Conservation (phyloP, 371 early-diverging fungal genomes). For the Mucor indicus region DNA sequence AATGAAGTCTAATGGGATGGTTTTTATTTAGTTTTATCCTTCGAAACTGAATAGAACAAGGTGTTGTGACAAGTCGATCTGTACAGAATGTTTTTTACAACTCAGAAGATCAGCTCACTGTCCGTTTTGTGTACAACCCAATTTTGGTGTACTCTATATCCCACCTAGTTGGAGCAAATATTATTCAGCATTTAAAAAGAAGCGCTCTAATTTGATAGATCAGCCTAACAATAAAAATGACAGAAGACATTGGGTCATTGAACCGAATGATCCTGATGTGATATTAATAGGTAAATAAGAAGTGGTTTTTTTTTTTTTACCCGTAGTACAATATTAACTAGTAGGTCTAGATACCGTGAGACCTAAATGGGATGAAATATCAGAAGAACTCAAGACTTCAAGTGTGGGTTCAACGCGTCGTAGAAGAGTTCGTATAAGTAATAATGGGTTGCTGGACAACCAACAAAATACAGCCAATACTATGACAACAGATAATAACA, state of each 20-base stretch:
- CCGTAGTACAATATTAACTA: background rate
- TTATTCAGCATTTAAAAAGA: slow-evolving; percentile 16
- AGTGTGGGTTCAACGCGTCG: slow-evolving; percentile 12
- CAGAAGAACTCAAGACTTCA: slow-evolving; percentile 6
- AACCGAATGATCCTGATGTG: slow-evolving; percentile 28
- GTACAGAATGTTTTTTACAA: slow-evolving; percentile 92
- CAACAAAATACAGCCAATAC: background rate
- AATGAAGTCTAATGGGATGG: background rate
- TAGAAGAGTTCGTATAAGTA: slow-evolving; percentile 10
- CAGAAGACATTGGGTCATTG: slow-evolving; percentile 14
- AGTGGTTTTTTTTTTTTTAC: too few relatives aligned
- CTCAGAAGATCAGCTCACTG: slow-evolving; percentile 78
- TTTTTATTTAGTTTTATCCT: slow-evolving; percentile 71
- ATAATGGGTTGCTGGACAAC: background rate
- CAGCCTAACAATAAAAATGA: background rate
- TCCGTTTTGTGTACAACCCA: slow-evolving; percentile 82
- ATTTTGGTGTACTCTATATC: slow-evolving; percentile 78
- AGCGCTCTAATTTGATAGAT: slow-evolving; percentile 11
- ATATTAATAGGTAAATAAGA: slow-evolving; percentile 28
- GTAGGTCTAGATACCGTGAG: slow-evolving; percentile 9
- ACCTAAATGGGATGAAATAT: slow-evolving; percentile 17
- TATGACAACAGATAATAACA: slow-evolving; percentile 12
- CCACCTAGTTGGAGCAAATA: slow-evolving; percentile 32
- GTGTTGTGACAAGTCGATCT: slow-evolving; percentile 89
- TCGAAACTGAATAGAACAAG: slow-evolving; percentile 82